phyloP scores from a whole-genome alignment of 2,329 filamentous ascomycete species.

The Scedosporium dehoogii region DNA sequence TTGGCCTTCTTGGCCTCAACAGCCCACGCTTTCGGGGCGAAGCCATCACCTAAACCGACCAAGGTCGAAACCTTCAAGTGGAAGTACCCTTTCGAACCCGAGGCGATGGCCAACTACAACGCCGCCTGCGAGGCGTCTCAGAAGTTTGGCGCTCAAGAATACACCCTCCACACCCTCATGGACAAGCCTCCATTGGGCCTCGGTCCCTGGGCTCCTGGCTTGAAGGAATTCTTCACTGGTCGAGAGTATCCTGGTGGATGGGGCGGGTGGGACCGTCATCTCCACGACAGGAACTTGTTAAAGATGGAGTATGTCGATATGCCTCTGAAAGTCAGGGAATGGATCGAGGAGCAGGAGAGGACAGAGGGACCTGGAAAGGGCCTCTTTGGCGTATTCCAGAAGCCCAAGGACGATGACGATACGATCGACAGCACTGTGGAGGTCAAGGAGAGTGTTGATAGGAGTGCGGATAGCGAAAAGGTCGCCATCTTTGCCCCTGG shows the following conservation, averaged over 20 bases:
- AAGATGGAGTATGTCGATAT: constrained; percentile 34
- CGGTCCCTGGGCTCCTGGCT: constrained; percentile 25
- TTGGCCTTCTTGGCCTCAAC: constrained; percentile 10
- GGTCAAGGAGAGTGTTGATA: constrained; percentile 18
- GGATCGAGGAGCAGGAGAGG: constrained; percentile 35
- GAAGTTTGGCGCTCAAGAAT: constrained; percentile 29
- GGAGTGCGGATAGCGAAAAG: constrained; percentile 21
- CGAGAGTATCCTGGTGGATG: constrained; percentile 40
- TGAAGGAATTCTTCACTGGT: constrained; percentile 28
- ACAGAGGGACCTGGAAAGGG: constrained; percentile 22
- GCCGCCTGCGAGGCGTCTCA: constrained; percentile 22
- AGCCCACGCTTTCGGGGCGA: constrained; percentile 17
- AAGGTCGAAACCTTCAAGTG: constrained; percentile 29
- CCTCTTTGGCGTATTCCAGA: constrained; percentile 31
- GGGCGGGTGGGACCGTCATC: constrained; percentile 42
- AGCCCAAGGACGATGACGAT: constrained; percentile 25
- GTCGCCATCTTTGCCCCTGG: constrained; percentile 43
- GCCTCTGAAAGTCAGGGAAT: constrained; percentile 32
- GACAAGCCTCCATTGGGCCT: constrained; percentile 27
- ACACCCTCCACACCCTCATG: constrained; percentile 32
- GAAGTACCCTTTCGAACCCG: constrained; percentile 27
- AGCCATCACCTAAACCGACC: constrained; percentile 20
- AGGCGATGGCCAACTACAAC: constrained; percentile 19
- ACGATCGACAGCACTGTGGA: constrained; percentile 27
- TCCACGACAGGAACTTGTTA: constrained; percentile 35